A percentile compares a stretch with the other conserved stretches of the same genome.
Evolutionary conservation across 306 rosid genomes (phyloP).

Genomic region (Sphenostylis stenocarpa): DNA sequence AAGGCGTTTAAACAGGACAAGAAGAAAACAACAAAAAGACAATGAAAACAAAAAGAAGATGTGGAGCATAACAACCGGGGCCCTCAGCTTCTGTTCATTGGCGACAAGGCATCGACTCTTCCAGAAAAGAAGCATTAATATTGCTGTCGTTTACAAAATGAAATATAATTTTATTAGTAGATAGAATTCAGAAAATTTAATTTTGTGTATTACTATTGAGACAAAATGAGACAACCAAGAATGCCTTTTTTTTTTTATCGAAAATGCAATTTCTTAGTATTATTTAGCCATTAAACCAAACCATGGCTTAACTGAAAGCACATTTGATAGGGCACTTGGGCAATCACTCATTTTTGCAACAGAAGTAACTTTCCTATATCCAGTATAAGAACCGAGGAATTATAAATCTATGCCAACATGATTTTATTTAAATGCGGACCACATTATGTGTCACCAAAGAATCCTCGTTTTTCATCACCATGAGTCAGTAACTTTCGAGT

Average conservation of each 20-base stretch:
- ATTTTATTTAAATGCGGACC: not conserved
- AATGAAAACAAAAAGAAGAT: not conserved
- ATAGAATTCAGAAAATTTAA: not conserved
- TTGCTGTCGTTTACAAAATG: not conserved
- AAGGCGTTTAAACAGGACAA: not conserved
- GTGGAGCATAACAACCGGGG: not conserved
- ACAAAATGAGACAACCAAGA: not conserved
- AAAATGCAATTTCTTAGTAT: not conserved
- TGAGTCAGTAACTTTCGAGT: not conserved
- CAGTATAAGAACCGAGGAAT: not conserved
- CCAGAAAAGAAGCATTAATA: not conserved
- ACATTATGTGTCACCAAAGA: conserved; percentile 18
- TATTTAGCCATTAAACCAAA: not conserved
- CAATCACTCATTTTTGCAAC: not conserved
- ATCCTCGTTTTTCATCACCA: not conserved
- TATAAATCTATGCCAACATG: not conserved
- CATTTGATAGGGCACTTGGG: not conserved
- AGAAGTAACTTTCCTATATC: not conserved
- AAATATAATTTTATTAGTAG: not conserved
- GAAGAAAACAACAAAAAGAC: not conserved
- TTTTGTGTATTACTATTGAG: not conserved
- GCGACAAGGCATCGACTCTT: not conserved
- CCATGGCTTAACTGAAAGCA: not conserved
- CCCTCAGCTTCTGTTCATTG: not conserved
- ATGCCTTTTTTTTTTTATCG: too few species aligned